Evolutionary conservation across 164 flowering plant species (phyloP).

Genomic region (Akebia trifoliata): DNA sequence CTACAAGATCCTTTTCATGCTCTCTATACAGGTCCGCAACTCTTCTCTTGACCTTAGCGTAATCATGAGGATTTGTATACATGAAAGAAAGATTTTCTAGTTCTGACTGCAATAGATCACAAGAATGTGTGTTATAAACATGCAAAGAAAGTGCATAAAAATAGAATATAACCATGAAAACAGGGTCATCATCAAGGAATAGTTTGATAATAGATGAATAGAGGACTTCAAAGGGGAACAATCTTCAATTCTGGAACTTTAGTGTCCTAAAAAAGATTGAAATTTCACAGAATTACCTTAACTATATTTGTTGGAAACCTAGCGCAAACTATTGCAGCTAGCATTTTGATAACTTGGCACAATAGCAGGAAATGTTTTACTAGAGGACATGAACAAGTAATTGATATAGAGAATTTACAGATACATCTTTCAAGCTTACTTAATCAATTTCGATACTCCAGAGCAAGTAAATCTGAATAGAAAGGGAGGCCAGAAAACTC

Average conservation of each 20-base stretch:
- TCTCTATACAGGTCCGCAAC: constrained; percentile 70
- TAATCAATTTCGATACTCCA: background rate
- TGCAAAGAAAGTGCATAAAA: background rate
- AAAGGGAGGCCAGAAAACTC: background rate
- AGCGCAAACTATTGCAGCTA: too few species aligned
- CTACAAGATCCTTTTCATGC: constrained; percentile 80
- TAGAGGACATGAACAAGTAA: too few species aligned
- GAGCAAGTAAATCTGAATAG: background rate
- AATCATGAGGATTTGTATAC: constrained; percentile 85
- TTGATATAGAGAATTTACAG: too few species aligned
- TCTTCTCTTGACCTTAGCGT: constrained; percentile 71
- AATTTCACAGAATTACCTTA: too few species aligned
- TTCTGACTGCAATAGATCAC: constrained; percentile 66
- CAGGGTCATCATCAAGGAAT: background rate
- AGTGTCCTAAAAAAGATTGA: background rate
- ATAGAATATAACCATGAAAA: background rate
- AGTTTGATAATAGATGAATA: background rate
- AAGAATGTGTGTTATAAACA: background rate
- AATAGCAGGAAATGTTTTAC: background rate
- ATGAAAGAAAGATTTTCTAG: constrained; percentile 94
- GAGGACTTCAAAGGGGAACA: background rate
- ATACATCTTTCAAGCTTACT: background rate
- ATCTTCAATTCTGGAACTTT: background rate
- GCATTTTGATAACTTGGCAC: background rate
- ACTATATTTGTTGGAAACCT: too few species aligned